Evolutionary conservation across 2,329 filamentous ascomycete species (phyloP).

Genomic region (Penicillium psychrosexuale): DNA sequence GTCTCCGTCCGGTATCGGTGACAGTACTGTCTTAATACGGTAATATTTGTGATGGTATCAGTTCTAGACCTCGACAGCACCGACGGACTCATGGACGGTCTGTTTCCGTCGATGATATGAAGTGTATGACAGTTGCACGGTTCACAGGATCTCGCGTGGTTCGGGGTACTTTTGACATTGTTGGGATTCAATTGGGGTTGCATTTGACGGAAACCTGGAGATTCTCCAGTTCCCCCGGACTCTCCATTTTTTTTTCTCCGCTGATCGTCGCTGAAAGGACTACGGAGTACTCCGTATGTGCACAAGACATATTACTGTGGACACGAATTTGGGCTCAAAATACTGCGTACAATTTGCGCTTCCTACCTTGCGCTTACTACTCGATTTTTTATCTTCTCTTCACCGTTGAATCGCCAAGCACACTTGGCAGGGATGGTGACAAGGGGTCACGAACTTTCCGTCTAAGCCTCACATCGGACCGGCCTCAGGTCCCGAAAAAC

Average conservation of each 20-base stretch:
- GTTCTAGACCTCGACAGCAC: background rate
- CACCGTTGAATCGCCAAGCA: background rate
- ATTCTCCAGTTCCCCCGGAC: constrained; percentile 6
- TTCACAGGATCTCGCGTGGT: background rate
- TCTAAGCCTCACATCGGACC: background rate
- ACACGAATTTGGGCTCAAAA: background rate
- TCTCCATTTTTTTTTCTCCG: background rate
- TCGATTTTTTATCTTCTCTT: background rate
- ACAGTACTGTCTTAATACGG: background rate
- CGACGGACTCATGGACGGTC: background rate
- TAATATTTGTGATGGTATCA: background rate
- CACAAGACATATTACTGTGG: background rate
- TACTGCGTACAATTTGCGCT: background rate
- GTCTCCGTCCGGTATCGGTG: background rate
- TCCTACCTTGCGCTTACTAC: background rate
- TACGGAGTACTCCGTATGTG: background rate
- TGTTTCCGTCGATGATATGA: background rate
- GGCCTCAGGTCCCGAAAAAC: background rate
- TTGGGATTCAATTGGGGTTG: background rate
- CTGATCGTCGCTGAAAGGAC: background rate
- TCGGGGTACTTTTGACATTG: background rate
- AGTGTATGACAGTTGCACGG: background rate
- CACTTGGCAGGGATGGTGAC: background rate
- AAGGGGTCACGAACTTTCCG: background rate
- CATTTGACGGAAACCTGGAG: constrained; percentile 5